phyloP scores from a whole-genome alignment of 805 yeast species.

The Hanseniaspora clermontiae region DNA sequence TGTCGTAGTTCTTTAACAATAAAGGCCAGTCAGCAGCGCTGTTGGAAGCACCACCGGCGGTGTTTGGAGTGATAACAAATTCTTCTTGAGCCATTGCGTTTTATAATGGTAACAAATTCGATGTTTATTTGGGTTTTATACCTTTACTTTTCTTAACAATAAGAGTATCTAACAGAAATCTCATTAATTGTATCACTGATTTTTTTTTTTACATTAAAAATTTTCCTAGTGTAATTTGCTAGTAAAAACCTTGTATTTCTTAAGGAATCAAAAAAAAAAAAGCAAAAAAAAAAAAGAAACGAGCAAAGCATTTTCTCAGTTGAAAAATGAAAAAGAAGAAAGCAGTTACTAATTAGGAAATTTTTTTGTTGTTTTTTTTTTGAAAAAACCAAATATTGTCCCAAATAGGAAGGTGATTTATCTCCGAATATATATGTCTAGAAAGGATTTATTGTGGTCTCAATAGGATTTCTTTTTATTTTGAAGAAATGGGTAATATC shows the following conservation, averaged over 20 bases:
- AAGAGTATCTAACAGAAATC: no score
- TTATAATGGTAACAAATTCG: constrained; percentile 5
- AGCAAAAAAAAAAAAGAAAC: constrained; percentile 2
- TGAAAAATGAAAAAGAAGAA: neutral
- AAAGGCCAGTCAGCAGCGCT: constrained; percentile 95
- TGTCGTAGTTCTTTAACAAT: constrained; percentile 84
- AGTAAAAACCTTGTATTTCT: neutral
- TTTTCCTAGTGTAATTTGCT: neutral
- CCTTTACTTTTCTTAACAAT: neutral
- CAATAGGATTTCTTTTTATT: neutral
- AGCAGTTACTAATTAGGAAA: neutral
- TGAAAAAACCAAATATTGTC: neutral
- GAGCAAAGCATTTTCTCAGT: neutral
- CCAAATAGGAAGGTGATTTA: neutral
- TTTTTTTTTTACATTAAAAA: neutral
- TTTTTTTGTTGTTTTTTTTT: neutral
- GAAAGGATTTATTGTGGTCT: neutral
- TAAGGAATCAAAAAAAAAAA: neutral
- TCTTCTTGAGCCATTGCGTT: constrained; percentile 48
- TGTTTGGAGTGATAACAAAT: constrained; percentile 79
- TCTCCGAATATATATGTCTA: neutral
- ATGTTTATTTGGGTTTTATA: neutral
- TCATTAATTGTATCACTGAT: neutral
- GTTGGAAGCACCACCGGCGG: constrained; percentile 50
- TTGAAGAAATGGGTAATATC: neutral